These are phyloP conservation scores for Scenedesmus sp. DNA, from an alignment of 163 green algal genomes.

Conservation along the genomic window DNA sequence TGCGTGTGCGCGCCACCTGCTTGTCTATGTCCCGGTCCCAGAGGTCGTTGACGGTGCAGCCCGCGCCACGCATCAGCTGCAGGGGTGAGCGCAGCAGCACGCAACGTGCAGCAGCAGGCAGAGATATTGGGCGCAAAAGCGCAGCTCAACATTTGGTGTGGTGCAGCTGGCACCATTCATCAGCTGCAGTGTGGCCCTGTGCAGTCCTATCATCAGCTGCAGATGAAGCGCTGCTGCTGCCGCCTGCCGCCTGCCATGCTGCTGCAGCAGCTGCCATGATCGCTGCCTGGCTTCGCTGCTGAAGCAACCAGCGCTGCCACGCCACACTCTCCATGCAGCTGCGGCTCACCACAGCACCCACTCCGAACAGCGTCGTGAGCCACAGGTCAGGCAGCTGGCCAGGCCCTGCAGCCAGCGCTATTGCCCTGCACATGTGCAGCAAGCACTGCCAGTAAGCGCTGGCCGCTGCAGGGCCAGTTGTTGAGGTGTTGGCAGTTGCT, in stretches of 20 bases:
- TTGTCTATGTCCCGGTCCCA: slow-evolving; percentile 91
- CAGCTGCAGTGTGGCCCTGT: no score
- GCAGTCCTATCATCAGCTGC: no score
- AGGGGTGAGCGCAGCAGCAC: not conserved
- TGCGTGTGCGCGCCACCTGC: slow-evolving; percentile 86
- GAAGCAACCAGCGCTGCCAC: not conserved
- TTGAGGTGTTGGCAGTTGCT: not conserved
- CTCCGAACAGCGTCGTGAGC: slow-evolving; percentile 84
- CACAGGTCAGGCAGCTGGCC: slow-evolving; percentile 79
- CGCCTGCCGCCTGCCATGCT: no score
- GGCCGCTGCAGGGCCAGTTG: not conserved
- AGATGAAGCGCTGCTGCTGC: no score
- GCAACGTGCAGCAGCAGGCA: not conserved
- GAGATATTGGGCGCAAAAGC: no score
- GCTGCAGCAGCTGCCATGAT: not conserved
- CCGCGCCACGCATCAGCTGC: slow-evolving; percentile 91
- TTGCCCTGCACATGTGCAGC: slow-evolving; percentile 74
- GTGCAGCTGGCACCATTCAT: no score
- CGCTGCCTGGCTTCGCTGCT: no score
- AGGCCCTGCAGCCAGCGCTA: slow-evolving; percentile 79
- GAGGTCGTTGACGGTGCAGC: slow-evolving; percentile 99
- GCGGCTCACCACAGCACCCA: slow-evolving; percentile 79
- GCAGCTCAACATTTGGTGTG: no score
- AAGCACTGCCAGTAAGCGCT: not conserved
- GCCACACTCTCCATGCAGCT: not conserved